These are phyloP conservation scores for Russula sp. DNA, from an alignment of 768 basidiomycete species.

Conservation along the genomic window DNA sequence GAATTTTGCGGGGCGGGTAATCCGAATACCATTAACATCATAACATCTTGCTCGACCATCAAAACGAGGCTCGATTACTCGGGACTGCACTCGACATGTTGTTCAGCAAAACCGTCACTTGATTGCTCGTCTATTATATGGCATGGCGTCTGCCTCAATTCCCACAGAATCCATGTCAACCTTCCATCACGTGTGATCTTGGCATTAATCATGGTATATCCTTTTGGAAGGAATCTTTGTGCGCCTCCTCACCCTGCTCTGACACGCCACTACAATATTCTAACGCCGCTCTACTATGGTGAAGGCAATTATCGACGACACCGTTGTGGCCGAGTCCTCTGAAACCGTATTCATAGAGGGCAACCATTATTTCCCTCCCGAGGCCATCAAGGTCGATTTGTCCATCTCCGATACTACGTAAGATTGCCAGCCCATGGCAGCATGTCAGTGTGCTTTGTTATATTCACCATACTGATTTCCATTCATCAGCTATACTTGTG, in stretches of 20 bases:
- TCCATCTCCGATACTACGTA: constrained; percentile 53
- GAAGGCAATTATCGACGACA: constrained; percentile 52
- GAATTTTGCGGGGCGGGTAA: no score
- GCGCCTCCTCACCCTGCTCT: neutral
- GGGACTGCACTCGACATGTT: no score
- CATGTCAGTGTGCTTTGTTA: neutral
- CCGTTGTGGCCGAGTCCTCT: constrained; percentile 56
- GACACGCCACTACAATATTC: neutral
- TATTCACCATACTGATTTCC: constrained; percentile 4
- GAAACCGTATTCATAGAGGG: constrained; percentile 58
- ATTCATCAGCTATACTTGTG: constrained; percentile 17
- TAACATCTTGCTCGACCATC: no score
- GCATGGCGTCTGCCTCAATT: no score
- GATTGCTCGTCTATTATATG: no score
- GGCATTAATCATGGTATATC: neutral
- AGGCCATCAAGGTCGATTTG: constrained; percentile 45
- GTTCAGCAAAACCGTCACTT: no score
- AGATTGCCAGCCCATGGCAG: constrained; percentile 19
- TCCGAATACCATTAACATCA: no score
- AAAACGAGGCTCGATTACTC: no score
- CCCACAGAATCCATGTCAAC: no score
- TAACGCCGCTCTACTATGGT: constrained; percentile 36
- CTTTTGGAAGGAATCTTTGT: neutral
- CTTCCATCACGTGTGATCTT: neutral
- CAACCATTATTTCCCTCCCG: constrained; percentile 73